Percentiles rank a stretch among this genome's conserved stretches.
Evolutionary conservation across 352 stramenopile genomes (phyloP).

Genomic region (Globisporangium iwayamae): DNA sequence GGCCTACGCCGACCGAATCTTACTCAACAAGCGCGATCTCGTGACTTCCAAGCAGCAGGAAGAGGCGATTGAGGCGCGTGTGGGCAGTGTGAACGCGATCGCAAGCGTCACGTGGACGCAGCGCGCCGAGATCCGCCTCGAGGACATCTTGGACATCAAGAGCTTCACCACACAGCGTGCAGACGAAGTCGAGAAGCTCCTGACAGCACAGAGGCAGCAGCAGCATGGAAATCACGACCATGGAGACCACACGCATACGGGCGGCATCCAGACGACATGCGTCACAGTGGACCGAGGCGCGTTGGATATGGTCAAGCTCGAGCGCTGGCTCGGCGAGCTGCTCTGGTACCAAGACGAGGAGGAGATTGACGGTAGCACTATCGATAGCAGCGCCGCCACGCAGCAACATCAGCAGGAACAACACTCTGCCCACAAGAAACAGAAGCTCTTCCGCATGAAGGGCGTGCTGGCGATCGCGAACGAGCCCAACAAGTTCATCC

Average conservation of each 20-base stretch:
- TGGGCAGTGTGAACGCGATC: constrained; percentile 63
- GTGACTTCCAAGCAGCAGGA: constrained; percentile 50
- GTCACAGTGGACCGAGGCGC: constrained; percentile 37
- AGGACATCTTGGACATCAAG: constrained; percentile 75
- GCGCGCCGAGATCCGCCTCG: constrained; percentile 49
- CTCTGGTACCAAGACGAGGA: constrained; percentile 59
- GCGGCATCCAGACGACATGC: constrained; percentile 69
- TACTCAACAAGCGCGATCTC: constrained; percentile 99
- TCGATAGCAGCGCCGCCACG: not conserved
- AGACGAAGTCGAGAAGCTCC: constrained; percentile 49
- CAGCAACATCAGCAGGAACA: constrained; percentile 1
- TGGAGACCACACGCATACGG: constrained; percentile 34
- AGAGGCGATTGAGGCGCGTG: constrained; percentile 30
- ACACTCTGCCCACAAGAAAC: not conserved
- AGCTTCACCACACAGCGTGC: constrained; percentile 71
- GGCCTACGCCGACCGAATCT: constrained; percentile 97
- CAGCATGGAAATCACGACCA: constrained; percentile 20
- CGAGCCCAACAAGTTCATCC: constrained; percentile 64
- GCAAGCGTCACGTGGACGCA: constrained; percentile 66
- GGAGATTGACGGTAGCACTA: not conserved
- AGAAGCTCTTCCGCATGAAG: constrained; percentile 75
- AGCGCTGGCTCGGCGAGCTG: constrained; percentile 67
- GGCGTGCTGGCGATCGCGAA: constrained; percentile 53
- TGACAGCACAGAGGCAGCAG: constrained; percentile 12
- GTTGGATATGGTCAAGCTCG: constrained; percentile 51